Base-by-base conservation (phyloP, 306 rosid genomes). In the Leucaena leucocephala region DNA sequence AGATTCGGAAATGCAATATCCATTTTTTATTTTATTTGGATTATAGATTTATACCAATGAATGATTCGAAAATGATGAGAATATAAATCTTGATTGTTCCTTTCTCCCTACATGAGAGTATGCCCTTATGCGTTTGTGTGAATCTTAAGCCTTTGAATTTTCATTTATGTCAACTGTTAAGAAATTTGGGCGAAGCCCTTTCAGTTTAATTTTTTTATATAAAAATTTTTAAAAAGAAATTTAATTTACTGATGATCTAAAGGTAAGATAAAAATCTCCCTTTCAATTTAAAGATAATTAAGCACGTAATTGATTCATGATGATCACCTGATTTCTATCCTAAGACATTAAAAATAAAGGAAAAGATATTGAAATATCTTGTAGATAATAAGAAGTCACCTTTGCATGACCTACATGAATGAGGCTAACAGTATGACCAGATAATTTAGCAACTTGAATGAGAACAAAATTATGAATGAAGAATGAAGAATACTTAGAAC, bases 341-440 rank as follows among this genome's bases (percentile, higher is more conserved):
- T 0, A 27, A 1, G 27, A 27, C 27, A 27, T 0, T 27, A 27
- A 27, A 27, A 0, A 27, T 1, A 27, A 27, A 27, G 27, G 27
- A 27, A 2, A 5, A 50, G 21, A 16, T 17, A 6, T 2, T 64
- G 36, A 61, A 76, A 55, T 27, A 57, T 75, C 64, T 21, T 75
- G 22, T 6, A 8, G 22, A 46, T 48, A 73, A 46, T 40, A 77
- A 72, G 17, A 77, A 76, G 73, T 78, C 78, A 74, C 82, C 74
- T 5, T 71, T 66, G 76, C 75, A 59, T 40, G 72, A 39, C 71
- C 71, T 52, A 79, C 62, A 58, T 40, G 15, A 78, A 38, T 67
- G 54, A 73, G 11, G 44, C 46, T 54, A 58, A 16, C 66, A 75
- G 11, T 6, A 54, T 9, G 13, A 63, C 80, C 57, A 82, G 42